Percentiles rank a stretch among this genome's conserved stretches.
Conservation (phyloP, 139 green algal genomes). For the Chlorella sp. region DNA sequence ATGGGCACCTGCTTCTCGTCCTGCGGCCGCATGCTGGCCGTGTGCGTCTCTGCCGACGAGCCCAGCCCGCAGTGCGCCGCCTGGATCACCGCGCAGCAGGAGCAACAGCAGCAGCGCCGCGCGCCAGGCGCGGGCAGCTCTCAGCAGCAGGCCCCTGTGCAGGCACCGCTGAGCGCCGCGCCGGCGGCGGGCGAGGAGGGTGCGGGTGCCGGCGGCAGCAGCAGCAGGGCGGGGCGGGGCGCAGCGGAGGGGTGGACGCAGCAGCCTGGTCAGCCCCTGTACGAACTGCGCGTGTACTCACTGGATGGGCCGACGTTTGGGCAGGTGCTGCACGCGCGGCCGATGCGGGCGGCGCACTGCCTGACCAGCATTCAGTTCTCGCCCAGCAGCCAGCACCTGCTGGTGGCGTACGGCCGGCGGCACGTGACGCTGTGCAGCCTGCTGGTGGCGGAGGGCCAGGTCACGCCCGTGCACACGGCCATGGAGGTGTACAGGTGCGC, state of each 20-base stretch:
- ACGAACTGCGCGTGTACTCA: constrained; percentile 73
- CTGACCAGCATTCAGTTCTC: constrained; percentile 92
- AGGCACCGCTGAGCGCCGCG: too few relatives aligned
- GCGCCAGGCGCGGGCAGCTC: background rate
- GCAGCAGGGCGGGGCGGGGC: too few relatives aligned
- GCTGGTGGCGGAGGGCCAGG: constrained; percentile 41
- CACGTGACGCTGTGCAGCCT: constrained; percentile 76
- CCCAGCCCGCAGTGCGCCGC: background rate
- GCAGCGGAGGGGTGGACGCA: too few relatives aligned
- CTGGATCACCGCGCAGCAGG: background rate
- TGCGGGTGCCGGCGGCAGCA: too few relatives aligned
- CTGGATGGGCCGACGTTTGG: constrained; percentile 48
- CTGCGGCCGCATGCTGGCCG: constrained; percentile 38
- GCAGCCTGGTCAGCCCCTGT: constrained; percentile 38
- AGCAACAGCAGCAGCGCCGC: background rate
- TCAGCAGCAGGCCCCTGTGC: background rate
- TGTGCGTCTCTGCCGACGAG: background rate
- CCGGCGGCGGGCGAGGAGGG: too few relatives aligned
- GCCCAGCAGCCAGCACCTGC: constrained; percentile 69
- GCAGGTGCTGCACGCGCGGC: constrained; percentile 40
- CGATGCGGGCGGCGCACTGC: constrained; percentile 89
- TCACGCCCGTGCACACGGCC: constrained; percentile 82
- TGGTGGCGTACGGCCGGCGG: constrained; percentile 87
- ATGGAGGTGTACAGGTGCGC: constrained; percentile 67
- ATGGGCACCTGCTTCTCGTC: constrained; percentile 88